Percentiles rank a stretch among this genome's conserved stretches.
phyloP scores from a whole-genome alignment of 805 yeast species.

The Monosporozyma siamensis region DNA sequence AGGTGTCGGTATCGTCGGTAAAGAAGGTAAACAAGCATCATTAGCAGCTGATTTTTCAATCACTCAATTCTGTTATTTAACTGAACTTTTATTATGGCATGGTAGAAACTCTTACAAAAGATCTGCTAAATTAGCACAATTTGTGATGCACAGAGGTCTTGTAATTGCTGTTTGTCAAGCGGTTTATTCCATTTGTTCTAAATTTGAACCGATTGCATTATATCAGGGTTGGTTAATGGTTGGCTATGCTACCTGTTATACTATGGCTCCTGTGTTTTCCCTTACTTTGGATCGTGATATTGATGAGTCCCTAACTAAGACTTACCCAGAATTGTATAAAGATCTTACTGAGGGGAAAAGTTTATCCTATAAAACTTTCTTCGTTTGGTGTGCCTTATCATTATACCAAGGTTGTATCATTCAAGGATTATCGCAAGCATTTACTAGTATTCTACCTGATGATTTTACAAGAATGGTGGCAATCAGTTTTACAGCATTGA shows the following conservation, averaged over 20 bases:
- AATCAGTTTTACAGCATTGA: slow-evolving; percentile 66
- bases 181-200: slow-evolving; percentile 75
- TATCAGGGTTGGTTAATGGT: slow-evolving; percentile 98
- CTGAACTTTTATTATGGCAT: slow-evolving; percentile 88
- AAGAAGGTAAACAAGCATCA: slow-evolving; percentile 96
- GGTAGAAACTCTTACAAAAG: slow-evolving; percentile 96
- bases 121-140: slow-evolving; percentile 90
- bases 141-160: slow-evolving; percentile 92
- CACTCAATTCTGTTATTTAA: slow-evolving; percentile 80
- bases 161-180: slow-evolving; percentile 93
- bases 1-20: slow-evolving; percentile 98
- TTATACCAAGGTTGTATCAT: slow-evolving; percentile 85
- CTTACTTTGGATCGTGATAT: slow-evolving; percentile 87
- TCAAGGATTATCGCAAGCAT: slow-evolving; percentile 70
- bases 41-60: slow-evolving; percentile 94
- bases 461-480: slow-evolving; percentile 74
- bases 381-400: slow-evolving; percentile 83
- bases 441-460: slow-evolving; percentile 49
- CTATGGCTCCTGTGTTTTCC: slow-evolving; percentile 97
- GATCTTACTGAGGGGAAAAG: slow-evolving; percentile 86
- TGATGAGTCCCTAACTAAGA: slow-evolving; percentile 74
- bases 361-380: slow-evolving; percentile 76
- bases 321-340: slow-evolving; percentile 90
- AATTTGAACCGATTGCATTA: slow-evolving; percentile 87
- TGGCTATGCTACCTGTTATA: slow-evolving; percentile 93